phyloP scores from a whole-genome alignment of 805 yeast genomes.

The Hanseniaspora vineae region DNA sequence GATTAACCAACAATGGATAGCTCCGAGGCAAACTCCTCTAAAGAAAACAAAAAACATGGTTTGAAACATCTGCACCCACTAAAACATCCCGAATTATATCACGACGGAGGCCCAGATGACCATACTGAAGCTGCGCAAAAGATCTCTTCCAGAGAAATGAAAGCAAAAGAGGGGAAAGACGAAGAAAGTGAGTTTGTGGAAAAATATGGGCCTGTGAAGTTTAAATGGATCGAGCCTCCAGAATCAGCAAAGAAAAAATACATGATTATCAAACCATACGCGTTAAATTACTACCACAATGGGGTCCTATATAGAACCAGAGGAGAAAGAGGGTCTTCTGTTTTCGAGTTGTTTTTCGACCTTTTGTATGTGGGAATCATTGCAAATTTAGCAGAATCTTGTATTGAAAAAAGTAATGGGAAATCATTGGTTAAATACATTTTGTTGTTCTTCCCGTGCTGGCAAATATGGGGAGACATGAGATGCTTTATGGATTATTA shows the following conservation, averaged over 20 bases:
- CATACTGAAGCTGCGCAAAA: no score
- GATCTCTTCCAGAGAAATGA: background rate
- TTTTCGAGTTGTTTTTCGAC: constrained; percentile 48
- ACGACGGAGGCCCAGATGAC: background rate
- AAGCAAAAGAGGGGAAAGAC: background rate
- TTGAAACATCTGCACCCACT: background rate
- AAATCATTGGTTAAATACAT: constrained; percentile 33
- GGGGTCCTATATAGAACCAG: constrained; percentile 43
- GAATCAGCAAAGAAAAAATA: background rate
- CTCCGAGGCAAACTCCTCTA: background rate
- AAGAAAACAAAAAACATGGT: background rate
- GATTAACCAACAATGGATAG: background rate
- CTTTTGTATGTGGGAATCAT: constrained; percentile 53
- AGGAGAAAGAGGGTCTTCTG: constrained; percentile 39
- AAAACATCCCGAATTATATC: background rate
- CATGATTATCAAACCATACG: constrained; percentile 40
- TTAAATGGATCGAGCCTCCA: constrained; percentile 30
- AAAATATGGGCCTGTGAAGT: constrained; percentile 34
- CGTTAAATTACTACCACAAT: constrained; percentile 46
- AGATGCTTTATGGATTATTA: constrained; percentile 53
- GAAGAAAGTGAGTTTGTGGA: constrained; percentile 25
- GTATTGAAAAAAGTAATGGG: constrained; percentile 38
- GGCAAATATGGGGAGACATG: constrained; percentile 53
- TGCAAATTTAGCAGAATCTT: constrained; percentile 42
- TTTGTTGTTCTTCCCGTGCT: constrained; percentile 43